Conservation (phyloP, 352 stramenopile genomes). For the Poterioochromonas sp. region DNA sequence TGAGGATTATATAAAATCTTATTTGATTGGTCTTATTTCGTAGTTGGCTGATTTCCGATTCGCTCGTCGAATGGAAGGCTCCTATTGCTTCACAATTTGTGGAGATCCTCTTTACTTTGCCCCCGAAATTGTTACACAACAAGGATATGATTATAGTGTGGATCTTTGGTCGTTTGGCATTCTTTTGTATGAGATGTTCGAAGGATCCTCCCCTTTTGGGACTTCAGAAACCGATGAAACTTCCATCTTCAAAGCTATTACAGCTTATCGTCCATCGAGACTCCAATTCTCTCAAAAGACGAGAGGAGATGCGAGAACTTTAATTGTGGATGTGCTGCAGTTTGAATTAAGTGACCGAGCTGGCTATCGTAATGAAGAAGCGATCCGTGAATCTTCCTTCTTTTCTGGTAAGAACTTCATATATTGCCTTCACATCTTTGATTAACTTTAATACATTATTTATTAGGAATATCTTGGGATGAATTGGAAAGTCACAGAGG, state of each 20-base stretch:
- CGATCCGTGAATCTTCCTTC: not conserved
- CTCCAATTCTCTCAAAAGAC: not conserved
- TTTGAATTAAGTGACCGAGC: not conserved
- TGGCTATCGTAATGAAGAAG: not conserved
- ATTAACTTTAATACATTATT: not conserved
- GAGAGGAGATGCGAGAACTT: not conserved
- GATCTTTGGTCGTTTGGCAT: slow-evolving; percentile 46
- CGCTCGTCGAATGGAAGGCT: slow-evolving; percentile 42
- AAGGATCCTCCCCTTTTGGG: slow-evolving; percentile 23
- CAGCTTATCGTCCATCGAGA: not conserved
- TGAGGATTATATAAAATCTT: not conserved
- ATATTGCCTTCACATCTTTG: not conserved
- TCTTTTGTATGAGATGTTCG: slow-evolving; percentile 45
- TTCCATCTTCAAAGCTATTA: slow-evolving; percentile 11
- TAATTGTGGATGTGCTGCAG: not conserved
- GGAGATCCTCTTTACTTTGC: slow-evolving; percentile 43
- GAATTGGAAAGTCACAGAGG: not conserved
- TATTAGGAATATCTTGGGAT: slow-evolving; percentile 14
- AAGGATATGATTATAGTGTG: slow-evolving; percentile 43
- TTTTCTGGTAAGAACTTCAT: slow-evolving; percentile 4
- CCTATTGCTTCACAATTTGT: slow-evolving; percentile 42
- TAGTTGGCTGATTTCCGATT: slow-evolving; percentile 46
- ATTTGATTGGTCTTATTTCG: not conserved
- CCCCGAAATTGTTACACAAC: slow-evolving; percentile 41
- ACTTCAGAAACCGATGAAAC: slow-evolving; percentile 21